Percentiles rank a stretch among this genome's conserved stretches.
Conservation (phyloP, 331 rosid species). For the Acacia pycnantha region DNA sequence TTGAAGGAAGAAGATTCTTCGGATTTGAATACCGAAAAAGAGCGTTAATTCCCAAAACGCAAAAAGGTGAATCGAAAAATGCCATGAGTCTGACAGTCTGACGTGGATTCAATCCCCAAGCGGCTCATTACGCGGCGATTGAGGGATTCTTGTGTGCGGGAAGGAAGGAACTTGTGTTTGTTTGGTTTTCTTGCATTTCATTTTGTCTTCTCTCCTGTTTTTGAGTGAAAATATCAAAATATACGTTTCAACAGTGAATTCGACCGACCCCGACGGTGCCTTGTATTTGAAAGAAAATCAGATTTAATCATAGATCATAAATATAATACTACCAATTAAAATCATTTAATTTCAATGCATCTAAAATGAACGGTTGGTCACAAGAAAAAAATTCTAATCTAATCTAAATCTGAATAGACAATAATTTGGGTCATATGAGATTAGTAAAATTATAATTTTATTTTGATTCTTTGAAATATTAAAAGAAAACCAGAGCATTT, state of each 20-base stretch:
- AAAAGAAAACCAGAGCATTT: not conserved
- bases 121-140: not conserved
- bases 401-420: not conserved
- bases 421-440: not conserved
- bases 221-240: not conserved
- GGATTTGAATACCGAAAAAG: not conserved
- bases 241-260: not conserved
- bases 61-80: not conserved
- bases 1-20: not conserved
- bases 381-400: not conserved
- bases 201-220: not conserved
- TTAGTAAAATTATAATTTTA: not conserved
- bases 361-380: not conserved
- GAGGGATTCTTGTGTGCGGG: not conserved
- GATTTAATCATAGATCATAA: not conserved
- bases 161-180: not conserved
- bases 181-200: not conserved
- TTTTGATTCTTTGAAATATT: not conserved
- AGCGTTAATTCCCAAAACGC: not conserved
- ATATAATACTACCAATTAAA: not conserved
- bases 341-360: not conserved
- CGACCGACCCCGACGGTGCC: not conserved
- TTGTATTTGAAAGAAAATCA: not conserved
- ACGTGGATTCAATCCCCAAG: not conserved
- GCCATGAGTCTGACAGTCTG: not conserved